These are phyloP conservation scores for Suillus sp. DNA, from an alignment of 768 basidiomycete species.

Conservation along the genomic window DNA sequence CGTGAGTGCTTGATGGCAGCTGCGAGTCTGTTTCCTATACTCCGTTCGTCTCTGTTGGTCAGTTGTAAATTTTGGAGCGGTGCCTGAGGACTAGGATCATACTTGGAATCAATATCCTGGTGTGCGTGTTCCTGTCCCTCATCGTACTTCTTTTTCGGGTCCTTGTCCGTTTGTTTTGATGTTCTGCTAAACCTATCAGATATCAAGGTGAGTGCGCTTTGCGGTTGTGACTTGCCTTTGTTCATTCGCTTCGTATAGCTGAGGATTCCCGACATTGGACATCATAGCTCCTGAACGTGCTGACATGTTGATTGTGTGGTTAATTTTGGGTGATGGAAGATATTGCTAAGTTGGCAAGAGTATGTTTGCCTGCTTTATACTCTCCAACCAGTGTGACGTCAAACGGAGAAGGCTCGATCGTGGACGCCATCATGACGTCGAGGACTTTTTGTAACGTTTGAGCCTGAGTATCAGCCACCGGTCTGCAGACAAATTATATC, in stretches of 20 bases:
- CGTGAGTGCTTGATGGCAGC: slow-evolving; percentile 36
- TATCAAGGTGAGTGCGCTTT: slow-evolving; percentile 11
- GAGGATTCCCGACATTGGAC: slow-evolving; percentile 52
- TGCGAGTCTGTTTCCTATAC: slow-evolving; percentile 39
- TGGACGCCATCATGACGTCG: not conserved
- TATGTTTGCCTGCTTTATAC: not conserved
- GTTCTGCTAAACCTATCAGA: slow-evolving; percentile 20
- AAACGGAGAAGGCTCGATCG: not conserved
- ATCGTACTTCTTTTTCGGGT: slow-evolving; percentile 31
- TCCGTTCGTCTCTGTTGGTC: slow-evolving; percentile 43
- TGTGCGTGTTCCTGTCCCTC: slow-evolving; percentile 39
- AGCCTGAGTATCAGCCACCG: no score
- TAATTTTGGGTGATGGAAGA: not conserved
- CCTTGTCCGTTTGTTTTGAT: slow-evolving; percentile 25
- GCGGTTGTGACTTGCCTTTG: slow-evolving; percentile 41
- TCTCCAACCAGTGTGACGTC: slow-evolving; percentile 6
- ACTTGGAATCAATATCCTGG: slow-evolving; percentile 46
- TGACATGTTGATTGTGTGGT: slow-evolving; percentile 11
- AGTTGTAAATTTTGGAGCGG: not conserved
- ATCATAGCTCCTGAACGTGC: slow-evolving; percentile 43
- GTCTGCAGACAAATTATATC: not conserved
- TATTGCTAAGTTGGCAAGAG: not conserved
- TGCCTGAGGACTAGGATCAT: slow-evolving; percentile 13
- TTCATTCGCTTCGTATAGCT: slow-evolving; percentile 49
- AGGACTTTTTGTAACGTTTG: not conserved